A percentile compares a stretch with the other conserved stretches of the same genome.
Conservation (phyloP, 163 green algal species). For the Chlamydomonas reinhardtii region DNA sequence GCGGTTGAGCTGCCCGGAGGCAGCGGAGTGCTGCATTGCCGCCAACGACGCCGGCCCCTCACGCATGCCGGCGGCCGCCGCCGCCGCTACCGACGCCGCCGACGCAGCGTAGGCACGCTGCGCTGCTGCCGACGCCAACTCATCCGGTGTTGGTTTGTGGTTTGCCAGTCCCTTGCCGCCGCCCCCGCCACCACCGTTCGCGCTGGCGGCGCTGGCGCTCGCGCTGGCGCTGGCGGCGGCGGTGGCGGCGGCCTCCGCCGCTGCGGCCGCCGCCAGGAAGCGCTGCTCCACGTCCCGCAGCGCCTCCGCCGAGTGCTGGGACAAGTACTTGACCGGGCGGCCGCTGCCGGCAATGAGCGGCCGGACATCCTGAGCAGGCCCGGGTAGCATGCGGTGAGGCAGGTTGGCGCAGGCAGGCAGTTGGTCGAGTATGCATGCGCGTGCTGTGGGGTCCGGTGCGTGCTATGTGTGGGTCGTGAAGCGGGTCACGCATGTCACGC, state of each 20-base stretch:
- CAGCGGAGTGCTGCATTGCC: not conserved
- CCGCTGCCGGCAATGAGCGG: conserved; percentile 17
- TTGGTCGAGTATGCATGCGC: no score
- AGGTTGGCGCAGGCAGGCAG: no score
- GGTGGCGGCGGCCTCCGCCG: no score
- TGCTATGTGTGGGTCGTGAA: no score
- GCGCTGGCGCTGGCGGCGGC: no score
- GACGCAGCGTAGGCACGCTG: not conserved
- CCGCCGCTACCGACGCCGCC: not conserved
- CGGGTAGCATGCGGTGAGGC: no score
- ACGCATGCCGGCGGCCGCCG: no score
- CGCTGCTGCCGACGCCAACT: not conserved
- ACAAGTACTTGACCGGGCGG: conserved; percentile 24
- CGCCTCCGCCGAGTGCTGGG: conserved; percentile 24
- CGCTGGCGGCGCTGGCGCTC: not conserved
- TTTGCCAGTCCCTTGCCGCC: no score
- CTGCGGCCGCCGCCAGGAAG: not conserved
- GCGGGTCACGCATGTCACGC: no score
- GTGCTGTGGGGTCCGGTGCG: no score
- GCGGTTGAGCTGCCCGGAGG: not conserved
- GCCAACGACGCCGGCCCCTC: not conserved
- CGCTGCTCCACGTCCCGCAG: conserved; percentile 3
- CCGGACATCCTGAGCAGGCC: not conserved
- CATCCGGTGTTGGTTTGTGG: not conserved
- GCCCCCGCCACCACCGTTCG: not conserved